Evolutionary conservation across 2,329 filamentous ascomycete genomes (phyloP), one percentile per base, ranked within the genome.

Genomic region (Acrodontium crateriforme): DNA sequence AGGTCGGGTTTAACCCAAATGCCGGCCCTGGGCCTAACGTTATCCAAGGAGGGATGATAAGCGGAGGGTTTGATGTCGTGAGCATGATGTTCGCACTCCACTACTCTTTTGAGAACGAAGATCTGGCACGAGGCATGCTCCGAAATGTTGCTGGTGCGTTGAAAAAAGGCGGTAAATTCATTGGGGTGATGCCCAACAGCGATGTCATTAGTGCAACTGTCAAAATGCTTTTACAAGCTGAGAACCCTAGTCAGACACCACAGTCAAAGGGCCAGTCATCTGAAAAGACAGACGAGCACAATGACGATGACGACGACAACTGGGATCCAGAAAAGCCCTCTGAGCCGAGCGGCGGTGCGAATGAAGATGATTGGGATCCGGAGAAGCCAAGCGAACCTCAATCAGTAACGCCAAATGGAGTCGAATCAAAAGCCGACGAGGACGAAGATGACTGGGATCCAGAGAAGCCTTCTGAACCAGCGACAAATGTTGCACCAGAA

Each of bases 51-150:
- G 75, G 69, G 57, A 69, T 70, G 36, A 72, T 72, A 29, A 78
- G 78, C 30, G 85, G 87, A 21, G 62, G 62, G 3, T 98, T 95
- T 45, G 89, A 98, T 51, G 80, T 95, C 22, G 87, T 98, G 38
- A 84, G 78, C 49, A 93, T 93, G 72, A 98, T 98, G 89, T 98
- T 98, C 55, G 91, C 84, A 47, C 89, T 98, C 74, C 89, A 98
- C 59, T 98, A 98, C 53, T 85, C 89, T 5, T 98, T 95, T 44
- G 89, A 95, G 60, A 82, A 67, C 28, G 87, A 98, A 54, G 71
- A 73, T 25, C 91, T 93, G 54, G 83, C 87, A 2, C 73, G 83
- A 24, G 80, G 73, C 37, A 95, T 98, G 89, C 67, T 98, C 31
- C 71, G 75, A 46, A 98, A 98, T 48, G 87, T 98, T 3, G 78